Base-by-base conservation (phyloP, 2,329 filamentous ascomycete genomes). In the Cladosporium sp. region DNA sequence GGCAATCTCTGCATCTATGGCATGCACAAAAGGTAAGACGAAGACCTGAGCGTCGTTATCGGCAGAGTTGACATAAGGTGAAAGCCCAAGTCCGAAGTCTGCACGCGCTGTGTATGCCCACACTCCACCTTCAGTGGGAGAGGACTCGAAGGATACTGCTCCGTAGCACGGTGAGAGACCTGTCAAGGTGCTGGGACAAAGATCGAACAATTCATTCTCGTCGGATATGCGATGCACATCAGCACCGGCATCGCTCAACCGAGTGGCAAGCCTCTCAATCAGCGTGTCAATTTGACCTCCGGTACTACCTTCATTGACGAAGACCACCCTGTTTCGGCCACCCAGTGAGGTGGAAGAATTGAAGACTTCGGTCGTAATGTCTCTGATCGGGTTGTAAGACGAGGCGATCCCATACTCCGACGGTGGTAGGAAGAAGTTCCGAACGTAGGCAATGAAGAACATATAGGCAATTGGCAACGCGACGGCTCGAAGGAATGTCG, bases 61-160 rank as follows among this genome's bases (percentile, higher is more conserved):
- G 54, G 83, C 78, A 21, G 82, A 81, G 38, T 88, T 82, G 38
- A 90, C 85, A 69, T 89, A 84, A 68, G 96, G 88, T 64, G 84
- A 86, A 11, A 79, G 76, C n/a, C 89, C 88, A 65, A 96, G 82
- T 0, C 87, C 83, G 44, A 89, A 89, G 75, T 97, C 93, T 3
- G 88, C 88, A 65, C 91, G 84, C 30, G 97, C 83, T 0, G 92
- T 93, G 75, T 97, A 97, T 78, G 95, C 95, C 93, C 93, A 97
- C 49, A 86, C 78, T 1, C 85, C 85, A 10, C 91, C 92, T 79
- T 95, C 88, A 1, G 78, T 83, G 0, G 92, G 92, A 5, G 92
- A 96, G 0, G 89, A 89, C 64, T 87, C 82, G 80, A 96, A 94
- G 5, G 90, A 86, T 1, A 90, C 85, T 10, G 90, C 92, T 26